Evolutionary conservation across 1,139 yeast species (phyloP).

Genomic region (Sporopachydermia cereana): DNA sequence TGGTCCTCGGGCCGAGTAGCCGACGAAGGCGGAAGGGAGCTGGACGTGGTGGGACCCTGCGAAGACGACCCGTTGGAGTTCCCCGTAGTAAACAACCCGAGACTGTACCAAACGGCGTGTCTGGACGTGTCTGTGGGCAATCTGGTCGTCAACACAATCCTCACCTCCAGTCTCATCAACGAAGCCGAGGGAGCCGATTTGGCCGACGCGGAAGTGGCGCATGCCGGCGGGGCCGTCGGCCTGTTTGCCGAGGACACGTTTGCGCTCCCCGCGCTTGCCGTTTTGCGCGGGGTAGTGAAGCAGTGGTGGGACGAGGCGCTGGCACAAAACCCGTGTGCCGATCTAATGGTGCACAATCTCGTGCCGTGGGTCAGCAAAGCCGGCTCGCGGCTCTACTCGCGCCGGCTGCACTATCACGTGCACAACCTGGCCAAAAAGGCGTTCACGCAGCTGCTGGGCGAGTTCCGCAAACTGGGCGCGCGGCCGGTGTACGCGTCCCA

Average conservation of each 20-base stretch:
- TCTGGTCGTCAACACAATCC: conserved; percentile 70
- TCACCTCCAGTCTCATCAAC: conserved; percentile 73
- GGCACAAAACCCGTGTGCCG: conserved; percentile 52
- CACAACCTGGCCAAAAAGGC: conserved; percentile 82
- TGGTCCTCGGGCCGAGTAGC: conserved; percentile 81
- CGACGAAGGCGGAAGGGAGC: conserved; percentile 78
- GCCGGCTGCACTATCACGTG: conserved; percentile 72
- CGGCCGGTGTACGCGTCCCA: conserved; percentile 71
- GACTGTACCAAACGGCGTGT: conserved; percentile 67
- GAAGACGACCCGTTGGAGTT: conserved; percentile 54
- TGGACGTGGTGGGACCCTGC: conserved; percentile 32
- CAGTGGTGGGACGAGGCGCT: conserved; percentile 94
- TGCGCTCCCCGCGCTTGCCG: conserved; percentile 61
- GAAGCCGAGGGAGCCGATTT: conserved; percentile 86
- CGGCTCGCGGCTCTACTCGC: conserved; percentile 63
- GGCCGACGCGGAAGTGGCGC: conserved; percentile 40
- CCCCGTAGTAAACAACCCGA: conserved; percentile 69
- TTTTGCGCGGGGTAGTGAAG: conserved; percentile 64
- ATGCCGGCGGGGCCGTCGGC: conserved; percentile 12
- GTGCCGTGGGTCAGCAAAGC: conserved; percentile 82
- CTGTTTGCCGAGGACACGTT: conserved; percentile 60
- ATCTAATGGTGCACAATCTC: conserved; percentile 70
- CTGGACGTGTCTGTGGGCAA: conserved; percentile 74
- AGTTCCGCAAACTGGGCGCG: conserved; percentile 69
- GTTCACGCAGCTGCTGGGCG: conserved; percentile 68